Percentiles rank a stretch among this genome's conserved stretches.
Conservation (phyloP, 805 yeast genomes). For the Candida odintsovae region DNA sequence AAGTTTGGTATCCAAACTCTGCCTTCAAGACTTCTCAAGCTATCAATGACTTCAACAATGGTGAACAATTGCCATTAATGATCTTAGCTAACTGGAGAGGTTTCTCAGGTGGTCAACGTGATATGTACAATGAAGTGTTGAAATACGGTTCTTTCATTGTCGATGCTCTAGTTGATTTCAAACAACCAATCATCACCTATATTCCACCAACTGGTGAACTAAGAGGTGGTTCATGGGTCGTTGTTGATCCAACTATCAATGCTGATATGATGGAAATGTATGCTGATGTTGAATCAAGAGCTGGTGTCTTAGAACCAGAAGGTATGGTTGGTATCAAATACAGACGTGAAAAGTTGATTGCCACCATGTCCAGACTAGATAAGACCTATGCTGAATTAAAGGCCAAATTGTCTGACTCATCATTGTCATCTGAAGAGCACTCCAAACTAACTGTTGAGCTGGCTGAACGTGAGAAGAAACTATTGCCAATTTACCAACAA, state of each 20-base stretch:
- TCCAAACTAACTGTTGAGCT: conserved; percentile 59
- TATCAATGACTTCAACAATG: conserved; percentile 92
- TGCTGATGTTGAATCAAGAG: conserved; percentile 93
- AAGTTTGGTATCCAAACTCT: conserved; percentile 99
- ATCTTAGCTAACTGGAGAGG: conserved; percentile 99
- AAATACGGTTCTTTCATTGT: conserved; percentile 96
- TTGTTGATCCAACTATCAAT: conserved; percentile 97
- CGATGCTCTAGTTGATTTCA: conserved; percentile 92
- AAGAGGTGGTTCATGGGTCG: conserved; percentile 99
- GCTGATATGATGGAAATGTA: conserved; percentile 99
- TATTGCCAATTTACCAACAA: conserved; percentile 88
- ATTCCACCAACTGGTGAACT: conserved; percentile 98
- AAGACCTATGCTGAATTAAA: conserved; percentile 63
- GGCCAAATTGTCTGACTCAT: conserved; percentile 47
- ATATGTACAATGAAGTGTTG: conserved; percentile 97
- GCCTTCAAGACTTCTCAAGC: conserved; percentile 99
- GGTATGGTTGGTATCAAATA: conserved; percentile 99
- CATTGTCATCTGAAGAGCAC: conserved; percentile 58
- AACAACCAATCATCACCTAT: conserved; percentile 94
- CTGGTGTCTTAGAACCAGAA: conserved; percentile 97
- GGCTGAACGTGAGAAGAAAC: conserved; percentile 68
- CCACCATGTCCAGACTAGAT: conserved; percentile 91
- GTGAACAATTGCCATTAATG: conserved; percentile 97
- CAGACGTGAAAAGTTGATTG: conserved; percentile 85
- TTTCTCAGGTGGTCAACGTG: conserved; percentile 99